Base-by-base conservation (phyloP, 768 basidiomycete genomes). In the Hortiboletus flavorubellus region DNA sequence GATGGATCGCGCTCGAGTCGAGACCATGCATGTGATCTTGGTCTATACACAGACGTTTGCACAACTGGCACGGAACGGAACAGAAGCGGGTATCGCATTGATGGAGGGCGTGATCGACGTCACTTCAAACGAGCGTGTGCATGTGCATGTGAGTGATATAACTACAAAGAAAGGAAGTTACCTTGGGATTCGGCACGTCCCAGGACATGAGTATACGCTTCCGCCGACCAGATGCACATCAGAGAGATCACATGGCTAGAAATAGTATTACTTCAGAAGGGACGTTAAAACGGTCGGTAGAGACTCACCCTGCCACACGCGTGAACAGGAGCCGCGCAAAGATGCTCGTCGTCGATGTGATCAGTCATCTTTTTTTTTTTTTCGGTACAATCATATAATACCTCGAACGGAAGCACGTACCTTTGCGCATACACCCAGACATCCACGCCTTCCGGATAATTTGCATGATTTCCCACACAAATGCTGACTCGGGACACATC, bases 21-120 rank as follows among this genome's bases (percentile, higher is more conserved):
- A 83, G 68, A 2, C 76, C 81, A 49, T 86, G 84, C 43, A 85
- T 70, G 68, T 85, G 85, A 53, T 81, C 66, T 18, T 62, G 59
- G 44, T 70, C 59, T 2, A 75, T 68, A 55, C 84, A 86, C 18
- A 82, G 68, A 16, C 82, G 74, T 58, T 75, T 80, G 62, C 85
- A 86, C 4, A 86, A 65, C 49, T 79, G 72, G 59, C 84, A 86
- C 3, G 65, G 56, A 9, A 82, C 59, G 0, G 84, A 83, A 59
- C 85, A 86, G 34, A 78, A 73, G 12, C 77, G 69, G 33, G 76
- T 68, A 37, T 81, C 78, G 56, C 85, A 86, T 37, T 64, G 64
- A 66, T 86, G 84, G 4, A 68, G 59, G 2, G 61, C 54, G 59
- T 86, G 84, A 5, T 64, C 60, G 35, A 72, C 58, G 37, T 80